A percentile compares a stretch with the other conserved stretches of the same genome.
These are phyloP conservation scores for Fusarium temperatum DNA, from an alignment of 2,329 filamentous ascomycete species.

Conservation along the genomic window DNA sequence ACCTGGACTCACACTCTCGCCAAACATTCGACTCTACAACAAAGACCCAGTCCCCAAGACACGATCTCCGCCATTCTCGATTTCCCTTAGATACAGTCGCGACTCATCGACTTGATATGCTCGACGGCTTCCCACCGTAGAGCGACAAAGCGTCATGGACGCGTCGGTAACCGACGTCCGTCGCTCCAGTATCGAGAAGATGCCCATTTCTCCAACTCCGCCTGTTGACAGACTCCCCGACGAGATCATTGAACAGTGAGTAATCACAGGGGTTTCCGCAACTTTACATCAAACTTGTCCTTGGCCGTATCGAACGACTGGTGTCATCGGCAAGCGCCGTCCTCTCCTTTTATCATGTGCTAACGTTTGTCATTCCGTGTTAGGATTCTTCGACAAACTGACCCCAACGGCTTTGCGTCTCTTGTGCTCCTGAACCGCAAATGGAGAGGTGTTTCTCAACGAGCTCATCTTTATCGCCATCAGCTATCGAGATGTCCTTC, in stretches of 20 bases:
- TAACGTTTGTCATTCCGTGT: slow-evolving; percentile 23
- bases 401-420: slow-evolving; percentile 72
- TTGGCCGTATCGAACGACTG: neutral
- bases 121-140: slow-evolving; percentile 29
- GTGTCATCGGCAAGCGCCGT: neutral
- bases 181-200: slow-evolving; percentile 49
- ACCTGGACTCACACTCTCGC: slow-evolving; percentile 6
- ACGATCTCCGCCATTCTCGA: neutral
- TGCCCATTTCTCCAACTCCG: slow-evolving; percentile 41
- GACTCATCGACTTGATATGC: slow-evolving; percentile 35
- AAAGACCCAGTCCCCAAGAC: slow-evolving; percentile 2
- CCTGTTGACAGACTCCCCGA: slow-evolving; percentile 69
- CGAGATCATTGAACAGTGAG: slow-evolving; percentile 76
- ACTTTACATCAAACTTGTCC: neutral
- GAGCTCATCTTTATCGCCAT: slow-evolving; percentile 68
- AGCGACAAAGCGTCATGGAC: slow-evolving; percentile 46
- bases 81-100: neutral
- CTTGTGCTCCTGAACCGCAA: slow-evolving; percentile 71
- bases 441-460: slow-evolving; percentile 72
- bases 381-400: slow-evolving; percentile 69
- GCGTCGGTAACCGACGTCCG: slow-evolving; percentile 40
- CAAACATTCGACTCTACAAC: slow-evolving; percentile 10
- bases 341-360: slow-evolving; percentile 2
- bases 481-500: slow-evolving; percentile 71
- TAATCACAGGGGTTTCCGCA: slow-evolving; percentile 7